Conservation (phyloP, 2,329 filamentous ascomycete genomes). For the Fusarium burgessii region DNA sequence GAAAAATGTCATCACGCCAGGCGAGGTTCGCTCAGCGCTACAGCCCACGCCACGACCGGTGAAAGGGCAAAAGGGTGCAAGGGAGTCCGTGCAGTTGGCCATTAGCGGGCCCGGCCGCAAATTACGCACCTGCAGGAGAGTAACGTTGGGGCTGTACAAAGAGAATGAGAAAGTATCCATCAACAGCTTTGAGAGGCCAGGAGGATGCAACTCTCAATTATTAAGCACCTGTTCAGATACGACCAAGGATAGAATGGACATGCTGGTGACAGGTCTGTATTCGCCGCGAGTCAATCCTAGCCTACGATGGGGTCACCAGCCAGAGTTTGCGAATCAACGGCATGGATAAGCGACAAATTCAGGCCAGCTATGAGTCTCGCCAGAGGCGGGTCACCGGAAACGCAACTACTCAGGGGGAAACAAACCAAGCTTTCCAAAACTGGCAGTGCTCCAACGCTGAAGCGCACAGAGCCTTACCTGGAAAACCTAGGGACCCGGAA, state of each 20-base stretch:
- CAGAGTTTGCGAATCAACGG: conserved; percentile 42
- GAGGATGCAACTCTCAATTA: conserved; percentile 9
- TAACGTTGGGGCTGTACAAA: conserved; percentile 28
- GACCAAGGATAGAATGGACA: conserved; percentile 12
- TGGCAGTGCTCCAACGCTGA: conserved; percentile 24
- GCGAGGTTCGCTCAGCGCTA: conserved; percentile 22
- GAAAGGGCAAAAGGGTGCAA: conserved; percentile 21
- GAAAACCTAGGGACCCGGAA: conserved; percentile 7
- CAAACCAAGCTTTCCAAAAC: conserved; percentile 37
- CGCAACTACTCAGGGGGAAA: conserved; percentile 32
- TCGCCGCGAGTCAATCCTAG: conserved; percentile 26
- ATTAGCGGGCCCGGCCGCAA: conserved; percentile 38
- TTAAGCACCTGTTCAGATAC: conserved; percentile 6
- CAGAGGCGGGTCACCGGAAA: conserved; percentile 45
- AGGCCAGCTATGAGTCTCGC: conserved; percentile 33
- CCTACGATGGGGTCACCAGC: conserved; percentile 14
- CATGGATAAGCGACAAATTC: conserved; percentile 45
- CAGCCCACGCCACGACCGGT: conserved; percentile 32
- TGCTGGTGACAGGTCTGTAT: conserved; percentile 11
- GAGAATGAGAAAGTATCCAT: conserved; percentile 29
- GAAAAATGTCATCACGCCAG: conserved; percentile 16
- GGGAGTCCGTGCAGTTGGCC: conserved; percentile 16
- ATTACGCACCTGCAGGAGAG: conserved; percentile 39
- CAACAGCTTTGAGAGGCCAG: conserved; percentile 17
- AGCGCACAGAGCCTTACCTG: conserved; percentile 12